Evolutionary conservation across 225 moss, liverwort and hornwort species (phyloP).

Genomic region (Antitrichia curtipendula): DNA sequence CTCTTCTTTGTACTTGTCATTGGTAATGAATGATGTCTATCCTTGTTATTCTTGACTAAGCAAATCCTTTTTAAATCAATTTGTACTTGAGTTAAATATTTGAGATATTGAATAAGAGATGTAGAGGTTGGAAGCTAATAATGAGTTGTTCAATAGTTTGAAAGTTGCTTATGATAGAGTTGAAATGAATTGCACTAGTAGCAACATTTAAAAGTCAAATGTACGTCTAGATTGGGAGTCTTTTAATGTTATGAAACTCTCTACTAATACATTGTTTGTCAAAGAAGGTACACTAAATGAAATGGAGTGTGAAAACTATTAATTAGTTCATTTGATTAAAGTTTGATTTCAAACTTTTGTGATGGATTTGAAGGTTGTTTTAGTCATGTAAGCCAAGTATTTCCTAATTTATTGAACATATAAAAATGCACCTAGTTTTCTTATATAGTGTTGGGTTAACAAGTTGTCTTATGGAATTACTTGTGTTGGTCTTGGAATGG

Average conservation of each 20-base stretch:
- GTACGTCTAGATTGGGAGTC: neutral
- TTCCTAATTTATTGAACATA: neutral
- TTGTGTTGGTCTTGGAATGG: neutral
- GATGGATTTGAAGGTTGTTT: neutral
- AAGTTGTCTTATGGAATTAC: neutral
- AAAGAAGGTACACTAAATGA: too few species aligned
- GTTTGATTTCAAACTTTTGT: neutral
- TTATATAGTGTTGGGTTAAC: rapidly evolving
- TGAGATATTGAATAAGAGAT: neutral
- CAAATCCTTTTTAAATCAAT: too few species aligned
- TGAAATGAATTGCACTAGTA: neutral
- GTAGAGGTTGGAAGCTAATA: neutral
- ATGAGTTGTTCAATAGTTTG: neutral
- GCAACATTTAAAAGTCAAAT: neutral
- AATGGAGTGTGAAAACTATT: neutral
- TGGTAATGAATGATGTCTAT: neutral
- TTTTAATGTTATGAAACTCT: neutral
- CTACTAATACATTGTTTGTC: rapidly evolving
- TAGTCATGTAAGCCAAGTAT: neutral
- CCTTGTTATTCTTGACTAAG: neutral
- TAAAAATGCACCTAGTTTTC: neutral
- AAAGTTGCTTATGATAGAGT: neutral
- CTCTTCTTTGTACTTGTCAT: neutral
- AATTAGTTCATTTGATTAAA: rapidly evolving
- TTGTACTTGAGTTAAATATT: rapidly evolving